These are phyloP conservation scores for Nemania sp. DNA, from an alignment of 2,329 filamentous ascomycete species.

Conservation along the genomic window DNA sequence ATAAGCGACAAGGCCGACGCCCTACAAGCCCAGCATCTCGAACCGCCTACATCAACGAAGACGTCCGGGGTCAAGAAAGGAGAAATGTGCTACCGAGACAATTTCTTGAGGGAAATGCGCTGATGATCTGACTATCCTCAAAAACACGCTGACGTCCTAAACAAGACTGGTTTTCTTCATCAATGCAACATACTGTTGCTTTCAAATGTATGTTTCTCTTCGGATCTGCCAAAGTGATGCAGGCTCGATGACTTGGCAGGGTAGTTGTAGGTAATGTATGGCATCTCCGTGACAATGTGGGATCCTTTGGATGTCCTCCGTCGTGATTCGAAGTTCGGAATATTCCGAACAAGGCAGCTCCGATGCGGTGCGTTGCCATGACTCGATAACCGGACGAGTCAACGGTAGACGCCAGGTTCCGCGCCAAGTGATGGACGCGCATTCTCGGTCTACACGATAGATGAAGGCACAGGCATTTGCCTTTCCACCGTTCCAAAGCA, in stretches of 20 bases:
- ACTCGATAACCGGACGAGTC: conserved; percentile 32
- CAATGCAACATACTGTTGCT: too few relatives aligned
- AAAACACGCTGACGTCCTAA: too few relatives aligned
- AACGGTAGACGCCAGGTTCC: conserved; percentile 40
- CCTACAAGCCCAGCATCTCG: too few relatives aligned
- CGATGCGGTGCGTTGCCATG: conserved; percentile 32
- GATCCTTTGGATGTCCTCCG: conserved; percentile 28
- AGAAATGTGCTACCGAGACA: too few relatives aligned
- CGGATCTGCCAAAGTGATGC: conserved; percentile 42
- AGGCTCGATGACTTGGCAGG: conserved; percentile 39
- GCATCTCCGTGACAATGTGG: conserved; percentile 40
- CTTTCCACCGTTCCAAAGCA: conserved; percentile 41
- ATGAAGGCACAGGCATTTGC: too few relatives aligned
- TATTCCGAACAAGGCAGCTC: conserved; percentile 24
- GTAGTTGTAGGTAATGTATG: conserved; percentile 38
- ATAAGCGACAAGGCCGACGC: too few relatives aligned
- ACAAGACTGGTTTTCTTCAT: too few relatives aligned
- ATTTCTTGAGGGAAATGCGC: too few relatives aligned
- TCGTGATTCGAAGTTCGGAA: conserved; percentile 29
- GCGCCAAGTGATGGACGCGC: conserved; percentile 40
- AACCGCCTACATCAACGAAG: too few relatives aligned
- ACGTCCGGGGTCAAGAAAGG: too few relatives aligned
- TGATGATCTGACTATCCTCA: too few relatives aligned
- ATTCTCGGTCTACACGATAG: too few relatives aligned
- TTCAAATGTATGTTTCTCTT: conserved; percentile 18